phyloP scores from a whole-genome alignment of 495 filamentous ascomycete species.

The Wilcoxina mikolae region DNA sequence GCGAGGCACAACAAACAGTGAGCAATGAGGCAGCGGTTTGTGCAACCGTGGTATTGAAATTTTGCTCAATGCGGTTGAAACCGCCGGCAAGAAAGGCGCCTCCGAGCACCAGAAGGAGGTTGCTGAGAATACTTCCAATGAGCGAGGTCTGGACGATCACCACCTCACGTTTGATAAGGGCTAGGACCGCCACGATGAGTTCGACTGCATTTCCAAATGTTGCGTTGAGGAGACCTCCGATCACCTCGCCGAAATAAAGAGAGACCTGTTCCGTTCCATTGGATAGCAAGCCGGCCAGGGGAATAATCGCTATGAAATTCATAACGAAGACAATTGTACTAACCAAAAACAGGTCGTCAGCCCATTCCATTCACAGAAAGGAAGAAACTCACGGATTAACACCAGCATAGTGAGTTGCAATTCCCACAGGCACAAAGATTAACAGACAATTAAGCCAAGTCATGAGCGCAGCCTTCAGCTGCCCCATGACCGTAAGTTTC shows the following conservation, averaged over 20 bases:
- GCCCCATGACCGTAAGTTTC: conserved; percentile 33
- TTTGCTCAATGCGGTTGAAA: conserved; percentile 61
- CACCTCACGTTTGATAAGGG: conserved; percentile 54
- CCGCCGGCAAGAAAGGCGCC: conserved; percentile 91
- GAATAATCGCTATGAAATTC: conserved; percentile 82
- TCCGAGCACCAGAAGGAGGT: conserved; percentile 78
- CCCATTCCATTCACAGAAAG: conserved; percentile 19
- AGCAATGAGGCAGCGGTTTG: conserved; percentile 77
- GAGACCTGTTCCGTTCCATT: conserved; percentile 87
- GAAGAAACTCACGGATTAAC: conserved; percentile 6
- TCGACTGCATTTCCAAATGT: conserved; percentile 88
- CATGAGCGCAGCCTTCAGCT: conserved; percentile 53
- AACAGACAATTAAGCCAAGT: conserved; percentile 77
- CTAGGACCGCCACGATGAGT: conserved; percentile 77
- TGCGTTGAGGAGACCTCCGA: conserved; percentile 78
- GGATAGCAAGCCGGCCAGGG: conserved; percentile 74
- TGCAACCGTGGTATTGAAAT: conserved; percentile 87
- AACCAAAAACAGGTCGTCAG: conserved; percentile 30
- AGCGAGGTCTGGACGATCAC: conserved; percentile 85
- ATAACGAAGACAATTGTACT: conserved; percentile 51
- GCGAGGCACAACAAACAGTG: conserved; percentile 57
- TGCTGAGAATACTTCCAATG: conserved; percentile 81
- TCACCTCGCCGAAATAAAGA: conserved; percentile 65
- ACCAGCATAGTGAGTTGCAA: conserved; percentile 49
- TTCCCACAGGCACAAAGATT: conserved; percentile 64